Percentiles rank a stretch among this genome's conserved stretches.
These are phyloP conservation scores for Clohesyomyces aquaticus DNA, from an alignment of 495 filamentous ascomycete genomes.

Conservation along the genomic window DNA sequence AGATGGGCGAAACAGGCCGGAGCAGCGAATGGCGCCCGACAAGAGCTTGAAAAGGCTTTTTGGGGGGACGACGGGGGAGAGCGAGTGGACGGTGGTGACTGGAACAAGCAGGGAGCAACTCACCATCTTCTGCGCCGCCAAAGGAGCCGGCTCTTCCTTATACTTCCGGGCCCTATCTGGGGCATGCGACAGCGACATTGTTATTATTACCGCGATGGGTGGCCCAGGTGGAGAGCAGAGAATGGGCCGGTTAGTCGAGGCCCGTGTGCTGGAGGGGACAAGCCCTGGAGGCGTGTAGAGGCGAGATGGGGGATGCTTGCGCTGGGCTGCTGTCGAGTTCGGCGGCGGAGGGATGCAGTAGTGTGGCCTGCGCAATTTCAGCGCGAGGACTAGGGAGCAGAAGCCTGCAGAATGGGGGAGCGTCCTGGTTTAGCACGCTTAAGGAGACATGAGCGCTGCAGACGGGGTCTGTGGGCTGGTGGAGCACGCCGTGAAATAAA, in stretches of 20 bases:
- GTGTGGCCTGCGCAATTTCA: conserved; percentile 38
- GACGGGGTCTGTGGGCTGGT: conserved; percentile 5
- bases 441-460: conserved; percentile 2
- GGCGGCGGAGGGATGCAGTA: conserved; percentile 34
- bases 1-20: conserved; percentile 5
- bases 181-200: conserved; percentile 46
- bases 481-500: conserved; percentile 38
- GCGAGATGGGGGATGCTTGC: conserved; percentile 29
- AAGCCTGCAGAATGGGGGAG: conserved; percentile 2
- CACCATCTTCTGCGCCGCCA: conserved; percentile 44
- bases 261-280: too few relatives aligned
- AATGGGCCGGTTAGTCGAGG: conserved; percentile 20
- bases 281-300: conserved; percentile 29
- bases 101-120: conserved; percentile 39
- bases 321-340: too few relatives aligned
- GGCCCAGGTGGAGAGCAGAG: conserved; percentile 12
- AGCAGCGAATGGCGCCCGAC: conserved; percentile 20
- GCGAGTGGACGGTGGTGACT: conserved; percentile 3
- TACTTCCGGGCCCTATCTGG: conserved; percentile 43
- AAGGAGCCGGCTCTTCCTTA: conserved; percentile 48
- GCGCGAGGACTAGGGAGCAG: background rate
- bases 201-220: conserved; percentile 39
- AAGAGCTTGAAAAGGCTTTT: background rate
- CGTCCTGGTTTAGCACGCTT: background rate
- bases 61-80: conserved; percentile 4